Base-by-base conservation (phyloP, 768 basidiomycete species). In the Postia placenta region DNA sequence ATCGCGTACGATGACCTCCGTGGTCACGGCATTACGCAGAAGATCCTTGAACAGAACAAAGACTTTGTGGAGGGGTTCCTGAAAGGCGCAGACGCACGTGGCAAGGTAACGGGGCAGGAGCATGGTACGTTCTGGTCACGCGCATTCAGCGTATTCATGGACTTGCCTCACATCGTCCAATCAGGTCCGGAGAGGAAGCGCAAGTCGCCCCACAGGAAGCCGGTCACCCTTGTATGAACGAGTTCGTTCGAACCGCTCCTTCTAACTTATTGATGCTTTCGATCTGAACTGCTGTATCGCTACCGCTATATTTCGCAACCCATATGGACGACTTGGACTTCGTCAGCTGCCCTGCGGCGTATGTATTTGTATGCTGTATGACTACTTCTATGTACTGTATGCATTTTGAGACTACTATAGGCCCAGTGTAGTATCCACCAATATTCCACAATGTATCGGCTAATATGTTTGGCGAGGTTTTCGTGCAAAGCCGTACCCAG, bases 1-100 rank as follows among this genome's bases (percentile, higher is more conserved):
- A 63, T 70, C 53, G 59, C 62, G 36, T 56, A 59, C 36, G 51
- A 49, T 62, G 65, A 72, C 58, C 58, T 73, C 11, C 67, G 70
- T 45, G 72, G 69, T 3, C 61, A 69, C 44, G 69, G 68, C 47
- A 64, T 70, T 50, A 60, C 60, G 41, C 62, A 56, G 38, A 51
- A 65, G 45, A 56, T 60, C 40, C 54, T 67, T 44, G 57, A 55
- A 22, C 53, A 63, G 24, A 65, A 69, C 42, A 58, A 61, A 47
- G 64, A 64, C 46, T 69, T 71, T 60, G 68, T 71, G 51, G 63
- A 60, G 30, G 64, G 60, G 36, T 58, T 61, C 53, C 37, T 57
- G 25, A 57, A 57, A 7, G 63, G 60, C 37, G 59, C 54, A 11
- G 56, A 61, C 53, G 58, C 59, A 24, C 17, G 43, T 47, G 30